These are phyloP conservation scores for Rhodosorus marinus DNA, from an alignment of 23 red algal genomes.

Conservation along the genomic window DNA sequence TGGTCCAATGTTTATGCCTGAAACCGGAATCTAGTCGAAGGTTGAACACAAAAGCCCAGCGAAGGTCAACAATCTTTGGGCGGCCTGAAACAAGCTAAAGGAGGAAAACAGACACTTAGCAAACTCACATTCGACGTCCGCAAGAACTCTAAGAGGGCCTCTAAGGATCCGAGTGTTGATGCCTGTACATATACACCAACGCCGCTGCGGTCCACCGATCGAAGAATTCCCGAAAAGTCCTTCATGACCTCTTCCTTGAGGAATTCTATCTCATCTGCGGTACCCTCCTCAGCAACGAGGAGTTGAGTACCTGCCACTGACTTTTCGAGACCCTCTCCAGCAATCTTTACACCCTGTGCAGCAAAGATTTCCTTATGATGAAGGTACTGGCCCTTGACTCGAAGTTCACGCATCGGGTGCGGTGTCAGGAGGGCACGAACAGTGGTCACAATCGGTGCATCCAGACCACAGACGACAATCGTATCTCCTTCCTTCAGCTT, in stretches of 20 bases:
- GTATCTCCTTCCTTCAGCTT: conserved; percentile 77
- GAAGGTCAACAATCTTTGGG: neutral
- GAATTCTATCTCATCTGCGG: conserved; percentile 66
- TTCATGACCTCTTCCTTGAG: conserved; percentile 98
- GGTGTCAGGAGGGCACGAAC: conserved; percentile 90
- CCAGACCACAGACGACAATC: conserved; percentile 86
- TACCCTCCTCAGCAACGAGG: conserved; percentile 46
- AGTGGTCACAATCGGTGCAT: conserved; percentile 81
- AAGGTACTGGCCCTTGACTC: conserved; percentile 92
- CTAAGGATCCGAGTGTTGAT: conserved; percentile 85
- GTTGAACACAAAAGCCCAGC: too few relatives aligned
- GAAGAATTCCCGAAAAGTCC: conserved; percentile 65
- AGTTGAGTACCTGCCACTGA: conserved; percentile 92
- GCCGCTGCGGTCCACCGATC: conserved; percentile 68
- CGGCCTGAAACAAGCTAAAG: neutral
- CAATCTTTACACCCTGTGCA: conserved; percentile 95
- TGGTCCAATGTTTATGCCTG: conserved; percentile 95
- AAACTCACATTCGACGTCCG: too few relatives aligned
- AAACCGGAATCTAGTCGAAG: conserved; percentile 64
- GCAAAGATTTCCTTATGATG: conserved; percentile 81
- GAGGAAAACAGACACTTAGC: conserved; percentile 2
- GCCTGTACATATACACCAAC: conserved; percentile 96
- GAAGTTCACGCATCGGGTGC: conserved; percentile 98
- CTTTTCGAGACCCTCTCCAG: conserved; percentile 79
- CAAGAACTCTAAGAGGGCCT: conserved; percentile 88